Percentiles rank a stretch among this genome's conserved stretches.
Conservation (phyloP, 176 grass and related monocot genomes). For the Olyra latifolia region DNA sequence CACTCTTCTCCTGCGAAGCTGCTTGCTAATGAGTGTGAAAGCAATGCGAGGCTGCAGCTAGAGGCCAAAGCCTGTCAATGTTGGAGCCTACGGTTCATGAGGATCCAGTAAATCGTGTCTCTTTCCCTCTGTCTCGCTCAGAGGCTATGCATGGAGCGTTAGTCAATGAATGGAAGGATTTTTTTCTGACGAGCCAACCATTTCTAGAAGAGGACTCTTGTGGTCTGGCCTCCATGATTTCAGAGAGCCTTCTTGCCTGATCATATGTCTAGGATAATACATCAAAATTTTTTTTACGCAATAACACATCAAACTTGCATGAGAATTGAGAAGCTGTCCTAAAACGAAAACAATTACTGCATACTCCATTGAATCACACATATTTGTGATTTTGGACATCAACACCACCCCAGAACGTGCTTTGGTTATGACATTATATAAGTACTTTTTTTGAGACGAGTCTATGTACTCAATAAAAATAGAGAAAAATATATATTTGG, state of each 20-base stretch:
- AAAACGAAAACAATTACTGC: not conserved
- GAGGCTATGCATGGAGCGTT: constrained; percentile 5
- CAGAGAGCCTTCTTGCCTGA: not conserved
- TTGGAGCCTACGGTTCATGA: not conserved
- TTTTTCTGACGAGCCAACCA: constrained; percentile 2
- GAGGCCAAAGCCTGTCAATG: constrained; percentile 21
- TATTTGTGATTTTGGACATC: no score
- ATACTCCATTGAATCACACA: no score
- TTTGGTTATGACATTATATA: no score
- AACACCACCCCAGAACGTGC: no score
- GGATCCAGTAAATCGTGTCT: constrained; percentile 15
- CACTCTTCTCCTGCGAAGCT: constrained; percentile 18
- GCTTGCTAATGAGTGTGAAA: constrained; percentile 14
- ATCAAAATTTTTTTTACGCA: no score
- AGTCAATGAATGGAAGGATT: constrained; percentile 24
- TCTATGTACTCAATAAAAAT: no score
- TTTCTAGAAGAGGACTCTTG: constrained; percentile 26
- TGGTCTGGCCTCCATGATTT: not conserved
- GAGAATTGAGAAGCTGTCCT: not conserved
- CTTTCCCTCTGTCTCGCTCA: not conserved
- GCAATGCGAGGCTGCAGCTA: not conserved
- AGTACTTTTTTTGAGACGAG: no score
- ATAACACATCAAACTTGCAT: not conserved
- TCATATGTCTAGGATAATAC: not conserved
- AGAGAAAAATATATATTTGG: no score